Evolutionary conservation across 2,329 filamentous ascomycete species (phyloP).

Genomic region (Fusarium acutatum): DNA sequence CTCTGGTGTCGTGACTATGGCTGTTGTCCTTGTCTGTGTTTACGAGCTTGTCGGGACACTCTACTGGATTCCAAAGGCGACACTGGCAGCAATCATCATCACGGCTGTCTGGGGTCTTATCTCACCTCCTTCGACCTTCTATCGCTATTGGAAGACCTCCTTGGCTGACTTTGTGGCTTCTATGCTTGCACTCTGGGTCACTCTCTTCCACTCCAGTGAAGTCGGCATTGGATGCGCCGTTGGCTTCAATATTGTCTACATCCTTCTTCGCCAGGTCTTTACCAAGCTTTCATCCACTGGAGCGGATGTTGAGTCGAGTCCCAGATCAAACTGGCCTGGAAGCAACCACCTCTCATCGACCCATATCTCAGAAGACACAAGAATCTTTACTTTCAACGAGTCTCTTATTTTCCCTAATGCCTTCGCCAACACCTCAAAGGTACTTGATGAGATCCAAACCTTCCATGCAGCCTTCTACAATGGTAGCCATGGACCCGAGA

Average conservation of each 20-base stretch:
- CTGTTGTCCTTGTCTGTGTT: slow-evolving; percentile 68
- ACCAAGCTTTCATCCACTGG: slow-evolving; percentile 47
- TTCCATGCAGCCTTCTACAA: slow-evolving; percentile 52
- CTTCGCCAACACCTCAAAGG: slow-evolving; percentile 57
- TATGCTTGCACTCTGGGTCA: slow-evolving; percentile 72
- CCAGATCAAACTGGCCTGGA: slow-evolving; percentile 33
- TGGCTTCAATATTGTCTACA: slow-evolving; percentile 70
- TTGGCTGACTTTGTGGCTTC: slow-evolving; percentile 70
- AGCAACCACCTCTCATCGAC: slow-evolving; percentile 31
- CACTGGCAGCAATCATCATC: slow-evolving; percentile 72
- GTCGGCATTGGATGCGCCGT: slow-evolving; percentile 67
- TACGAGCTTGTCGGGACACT: slow-evolving; percentile 68
- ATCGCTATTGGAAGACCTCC: slow-evolving; percentile 70
- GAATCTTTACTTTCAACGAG: slow-evolving; percentile 65
- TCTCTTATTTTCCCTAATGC: slow-evolving; percentile 70
- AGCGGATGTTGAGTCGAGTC: slow-evolving; percentile 42
- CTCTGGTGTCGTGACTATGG: slow-evolving; percentile 67
- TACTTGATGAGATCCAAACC: slow-evolving; percentile 59
- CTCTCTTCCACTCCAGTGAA: slow-evolving; percentile 68
- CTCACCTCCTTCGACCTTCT: slow-evolving; percentile 65
- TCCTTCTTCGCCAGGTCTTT: slow-evolving; percentile 67
- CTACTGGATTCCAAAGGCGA: slow-evolving; percentile 74
- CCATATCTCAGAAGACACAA: slow-evolving; percentile 57
- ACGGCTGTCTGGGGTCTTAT: slow-evolving; percentile 71
- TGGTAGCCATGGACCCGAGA: slow-evolving; percentile 41